These are phyloP conservation scores for Cyclotella sp. DNA, from an alignment of 108 stramenopile species.

Conservation along the genomic window DNA sequence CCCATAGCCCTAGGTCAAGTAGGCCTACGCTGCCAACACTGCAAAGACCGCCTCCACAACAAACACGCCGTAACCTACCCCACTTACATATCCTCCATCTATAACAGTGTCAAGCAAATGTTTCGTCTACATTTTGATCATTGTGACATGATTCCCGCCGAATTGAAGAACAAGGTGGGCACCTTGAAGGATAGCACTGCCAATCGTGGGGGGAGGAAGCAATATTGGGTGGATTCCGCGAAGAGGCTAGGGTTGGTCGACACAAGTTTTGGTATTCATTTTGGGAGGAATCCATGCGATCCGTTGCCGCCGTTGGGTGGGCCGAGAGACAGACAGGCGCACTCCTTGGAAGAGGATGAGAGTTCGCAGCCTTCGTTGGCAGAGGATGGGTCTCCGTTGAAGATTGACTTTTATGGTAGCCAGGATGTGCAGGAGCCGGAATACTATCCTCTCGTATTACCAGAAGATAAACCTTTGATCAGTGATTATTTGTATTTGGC, in stretches of 20 bases:
- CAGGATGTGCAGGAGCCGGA: conserved; percentile 41
- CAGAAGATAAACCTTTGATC: conserved; percentile 69
- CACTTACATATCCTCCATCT: conserved; percentile 80
- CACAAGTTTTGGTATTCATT: conserved; percentile 83
- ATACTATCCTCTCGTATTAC: conserved; percentile 66
- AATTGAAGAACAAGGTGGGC: conserved; percentile 68
- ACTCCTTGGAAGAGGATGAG: conserved; percentile 27
- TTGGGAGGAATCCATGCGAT: conserved; percentile 75
- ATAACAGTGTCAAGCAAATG: conserved; percentile 91
- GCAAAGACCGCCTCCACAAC: conserved; percentile 75
- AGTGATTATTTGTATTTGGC: conserved; percentile 85
- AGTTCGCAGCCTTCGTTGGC: not conserved
- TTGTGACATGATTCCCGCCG: conserved; percentile 68
- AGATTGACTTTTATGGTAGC: conserved; percentile 24
- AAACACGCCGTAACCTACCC: conserved; percentile 83
- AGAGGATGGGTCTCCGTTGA: conserved; percentile 15
- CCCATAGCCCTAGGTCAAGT: conserved; percentile 88
- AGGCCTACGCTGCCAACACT: conserved; percentile 86
- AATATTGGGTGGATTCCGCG: conserved; percentile 90
- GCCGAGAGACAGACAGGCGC: conserved; percentile 19
- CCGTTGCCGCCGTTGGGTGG: conserved; percentile 71
- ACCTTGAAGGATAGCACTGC: conserved; percentile 62
- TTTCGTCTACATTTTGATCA: conserved; percentile 80
- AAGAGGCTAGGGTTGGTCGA: conserved; percentile 82
- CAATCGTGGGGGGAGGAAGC: conserved; percentile 87